Percentiles rank a stretch among this genome's conserved stretches.
These are phyloP conservation scores for Zasmidium cellare DNA, from an alignment of 2,329 filamentous ascomycete genomes.

Conservation along the genomic window DNA sequence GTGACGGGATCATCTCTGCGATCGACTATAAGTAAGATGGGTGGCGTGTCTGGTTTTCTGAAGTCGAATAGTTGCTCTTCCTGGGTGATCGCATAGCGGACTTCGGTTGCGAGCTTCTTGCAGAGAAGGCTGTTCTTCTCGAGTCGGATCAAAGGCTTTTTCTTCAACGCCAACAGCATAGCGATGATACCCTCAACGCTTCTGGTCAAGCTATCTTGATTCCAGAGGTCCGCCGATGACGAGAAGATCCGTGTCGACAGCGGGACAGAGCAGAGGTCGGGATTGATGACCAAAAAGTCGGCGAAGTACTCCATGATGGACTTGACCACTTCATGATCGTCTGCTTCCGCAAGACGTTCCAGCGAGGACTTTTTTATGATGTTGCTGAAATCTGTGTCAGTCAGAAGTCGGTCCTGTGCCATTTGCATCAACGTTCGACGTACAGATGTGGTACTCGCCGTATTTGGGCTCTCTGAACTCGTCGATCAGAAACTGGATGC, in stretches of 20 bases:
- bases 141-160: constrained; percentile 92
- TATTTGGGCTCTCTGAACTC: constrained; percentile 96
- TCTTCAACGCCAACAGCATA: constrained; percentile 84
- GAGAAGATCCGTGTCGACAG: constrained; percentile 33
- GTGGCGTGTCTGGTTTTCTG: constrained; percentile 88
- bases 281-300: constrained; percentile 92
- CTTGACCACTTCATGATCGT: constrained; percentile 96
- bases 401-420: constrained; percentile 28
- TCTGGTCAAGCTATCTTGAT: constrained; percentile 80
- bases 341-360: constrained; percentile 90
- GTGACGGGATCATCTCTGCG: constrained; percentile 93
- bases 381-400: constrained; percentile 78
- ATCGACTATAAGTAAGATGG: constrained; percentile 87
- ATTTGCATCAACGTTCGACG: constrained; percentile 15
- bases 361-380: constrained; percentile 94
- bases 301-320: constrained; percentile 94
- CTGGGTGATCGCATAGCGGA: constrained; percentile 89
- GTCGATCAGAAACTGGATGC: constrained; percentile 90
- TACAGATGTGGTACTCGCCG: constrained; percentile 89
- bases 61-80: constrained; percentile 98
- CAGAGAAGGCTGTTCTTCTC: constrained; percentile 86
- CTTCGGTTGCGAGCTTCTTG: constrained; percentile 90
- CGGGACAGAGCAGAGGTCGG: constrained; percentile 62
- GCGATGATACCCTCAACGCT: constrained; percentile 86
- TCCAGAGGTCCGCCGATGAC: constrained; percentile 75